Percentiles rank a stretch among this genome's conserved stretches.
phyloP scores from a whole-genome alignment of 257 asterid species.

The Nicotiana otophora region DNA sequence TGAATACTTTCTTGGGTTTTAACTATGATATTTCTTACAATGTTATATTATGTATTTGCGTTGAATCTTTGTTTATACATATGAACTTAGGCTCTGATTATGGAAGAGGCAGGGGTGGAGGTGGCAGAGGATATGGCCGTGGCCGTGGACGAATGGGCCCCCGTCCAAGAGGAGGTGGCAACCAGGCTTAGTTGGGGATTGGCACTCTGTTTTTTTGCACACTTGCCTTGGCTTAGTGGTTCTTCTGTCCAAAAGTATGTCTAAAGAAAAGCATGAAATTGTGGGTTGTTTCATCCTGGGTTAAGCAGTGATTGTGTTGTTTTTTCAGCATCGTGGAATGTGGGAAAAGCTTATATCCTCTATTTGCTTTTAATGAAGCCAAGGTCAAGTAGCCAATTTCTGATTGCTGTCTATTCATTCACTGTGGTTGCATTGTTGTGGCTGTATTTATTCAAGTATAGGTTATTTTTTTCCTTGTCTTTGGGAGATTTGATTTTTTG shows the following conservation, averaged over 20 bases:
- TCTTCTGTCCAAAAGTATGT: constrained; percentile 7
- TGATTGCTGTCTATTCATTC: constrained; percentile 12
- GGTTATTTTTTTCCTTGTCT: neutral
- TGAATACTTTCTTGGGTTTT: neutral
- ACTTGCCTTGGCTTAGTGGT: constrained; percentile 24
- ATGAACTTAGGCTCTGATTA: constrained; percentile 52
- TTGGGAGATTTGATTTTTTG: neutral
- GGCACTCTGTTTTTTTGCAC: constrained; percentile 15
- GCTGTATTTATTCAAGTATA: constrained; percentile 18
- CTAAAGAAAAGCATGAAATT: constrained; percentile 12
- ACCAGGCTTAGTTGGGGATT: constrained; percentile 31
- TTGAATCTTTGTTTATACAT: neutral
- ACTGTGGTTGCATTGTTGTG: neutral
- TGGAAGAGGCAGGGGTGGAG: constrained; percentile 69
- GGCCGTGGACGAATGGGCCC: constrained; percentile 53
- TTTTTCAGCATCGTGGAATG: constrained; percentile 4
- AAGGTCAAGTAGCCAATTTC: constrained; percentile 22
- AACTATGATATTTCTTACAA: neutral
- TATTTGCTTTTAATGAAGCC: constrained; percentile 10
- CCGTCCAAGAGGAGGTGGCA: constrained; percentile 48
- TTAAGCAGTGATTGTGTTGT: constrained; percentile 15
- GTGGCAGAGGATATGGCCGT: constrained; percentile 50
- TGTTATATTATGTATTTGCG: neutral
- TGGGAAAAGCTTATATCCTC: constrained; percentile 15
- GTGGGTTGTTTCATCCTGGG: constrained; percentile 11